Evolutionary conservation across 768 basidiomycete species (phyloP).

Genomic region (Collybia sordida): DNA sequence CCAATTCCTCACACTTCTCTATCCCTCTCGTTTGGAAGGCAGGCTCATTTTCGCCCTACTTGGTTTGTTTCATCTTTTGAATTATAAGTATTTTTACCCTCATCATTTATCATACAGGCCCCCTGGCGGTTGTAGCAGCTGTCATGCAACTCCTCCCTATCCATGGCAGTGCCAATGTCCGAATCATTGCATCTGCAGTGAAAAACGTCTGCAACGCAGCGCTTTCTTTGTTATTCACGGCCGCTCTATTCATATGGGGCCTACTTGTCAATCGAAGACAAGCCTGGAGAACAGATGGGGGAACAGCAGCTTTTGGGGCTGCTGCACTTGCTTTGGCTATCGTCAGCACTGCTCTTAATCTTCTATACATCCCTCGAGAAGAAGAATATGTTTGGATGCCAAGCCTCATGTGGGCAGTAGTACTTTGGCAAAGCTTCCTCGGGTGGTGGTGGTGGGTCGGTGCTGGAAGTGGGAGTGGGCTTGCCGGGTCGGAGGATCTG

Average conservation of each 20-base stretch:
- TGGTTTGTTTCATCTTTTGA: conserved; percentile 44
- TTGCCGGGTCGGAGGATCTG: conserved; percentile 51
- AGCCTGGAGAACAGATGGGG: conserved; percentile 97
- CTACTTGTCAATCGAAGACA: conserved; percentile 82
- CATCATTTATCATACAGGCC: conserved; percentile 43
- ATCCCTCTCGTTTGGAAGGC: conserved; percentile 87
- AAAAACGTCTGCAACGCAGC: conserved; percentile 96
- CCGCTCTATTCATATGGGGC: conserved; percentile 91
- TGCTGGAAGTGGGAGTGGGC: conserved; percentile 72
- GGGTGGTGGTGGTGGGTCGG: conserved; percentile 99
- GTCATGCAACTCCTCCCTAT: conserved; percentile 84
- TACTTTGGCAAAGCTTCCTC: conserved; percentile 96
- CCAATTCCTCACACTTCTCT: conserved; percentile 93
- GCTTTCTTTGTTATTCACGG: conserved; percentile 91
- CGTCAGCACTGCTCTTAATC: conserved; percentile 81
- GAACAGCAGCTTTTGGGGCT: conserved; percentile 90
- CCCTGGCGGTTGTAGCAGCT: conserved; percentile 82
- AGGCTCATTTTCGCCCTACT: conserved; percentile 83
- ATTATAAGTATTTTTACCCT: background rate
- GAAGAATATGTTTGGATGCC: conserved; percentile 94
- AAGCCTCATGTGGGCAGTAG: conserved; percentile 83
- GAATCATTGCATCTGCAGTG: conserved; percentile 65
- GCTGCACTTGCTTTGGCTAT: conserved; percentile 84
- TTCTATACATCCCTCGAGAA: conserved; percentile 79
- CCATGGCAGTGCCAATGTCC: conserved; percentile 37